Conservation (phyloP, 2,329 filamentous ascomycete species). For the Dendryphion nanum region DNA sequence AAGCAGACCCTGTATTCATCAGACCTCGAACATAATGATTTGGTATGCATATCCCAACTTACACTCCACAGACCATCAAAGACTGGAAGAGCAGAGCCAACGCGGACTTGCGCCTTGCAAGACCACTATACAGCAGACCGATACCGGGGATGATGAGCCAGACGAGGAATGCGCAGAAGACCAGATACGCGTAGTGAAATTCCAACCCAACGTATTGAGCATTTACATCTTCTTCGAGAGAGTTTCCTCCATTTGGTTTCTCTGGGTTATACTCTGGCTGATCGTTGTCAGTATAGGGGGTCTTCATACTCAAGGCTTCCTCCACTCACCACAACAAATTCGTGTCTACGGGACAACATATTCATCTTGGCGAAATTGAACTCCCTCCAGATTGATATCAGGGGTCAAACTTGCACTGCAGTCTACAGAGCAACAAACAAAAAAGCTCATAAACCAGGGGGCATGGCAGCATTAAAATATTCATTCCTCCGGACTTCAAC, state of each 20-base stretch:
- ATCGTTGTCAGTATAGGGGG: slow-evolving; percentile 5
- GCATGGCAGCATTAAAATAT: slow-evolving; percentile 9
- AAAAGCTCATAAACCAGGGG: slow-evolving; percentile 10
- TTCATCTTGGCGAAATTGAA: neutral
- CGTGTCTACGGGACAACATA: neutral
- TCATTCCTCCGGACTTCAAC: slow-evolving; percentile 3
- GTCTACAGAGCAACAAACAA: neutral
- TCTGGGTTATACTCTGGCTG: slow-evolving; percentile 42
- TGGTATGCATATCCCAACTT: slow-evolving; percentile 11
- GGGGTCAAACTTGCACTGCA: neutral
- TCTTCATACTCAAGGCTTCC: neutral
- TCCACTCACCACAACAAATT: neutral
- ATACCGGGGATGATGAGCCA: slow-evolving; percentile 68
- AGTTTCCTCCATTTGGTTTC: slow-evolving; percentile 55
- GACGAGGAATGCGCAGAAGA: slow-evolving; percentile 60
- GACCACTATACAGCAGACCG: slow-evolving; percentile 63
- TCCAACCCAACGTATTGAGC: slow-evolving; percentile 58
- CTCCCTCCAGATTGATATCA: neutral
- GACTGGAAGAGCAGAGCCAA: slow-evolving; percentile 63
- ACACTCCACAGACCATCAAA: slow-evolving; percentile 57
- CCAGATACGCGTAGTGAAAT: slow-evolving; percentile 61
- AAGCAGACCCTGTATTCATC: slow-evolving; percentile 46
- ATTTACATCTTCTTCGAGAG: slow-evolving; percentile 55
- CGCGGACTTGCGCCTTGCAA: slow-evolving; percentile 62
- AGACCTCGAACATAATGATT: neutral